A percentile compares a stretch with the other conserved stretches of the same genome.
Evolutionary conservation across 345 rosid genomes (phyloP).

Genomic region (Dipteronia dyeriana): DNA sequence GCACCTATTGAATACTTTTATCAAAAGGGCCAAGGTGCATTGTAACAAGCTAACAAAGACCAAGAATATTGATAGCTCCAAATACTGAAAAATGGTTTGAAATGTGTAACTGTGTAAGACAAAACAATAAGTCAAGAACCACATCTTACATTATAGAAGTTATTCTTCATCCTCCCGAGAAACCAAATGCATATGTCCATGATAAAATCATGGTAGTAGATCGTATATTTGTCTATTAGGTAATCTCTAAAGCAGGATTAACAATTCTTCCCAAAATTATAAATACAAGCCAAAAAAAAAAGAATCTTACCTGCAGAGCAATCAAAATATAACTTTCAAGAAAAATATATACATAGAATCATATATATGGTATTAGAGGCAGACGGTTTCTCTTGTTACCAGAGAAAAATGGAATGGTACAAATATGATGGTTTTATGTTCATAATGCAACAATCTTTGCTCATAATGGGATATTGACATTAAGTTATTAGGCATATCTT

Average conservation of each 20-base stretch:
- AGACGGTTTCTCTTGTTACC: neutral
- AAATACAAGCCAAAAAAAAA: neutral
- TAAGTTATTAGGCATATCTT: neutral
- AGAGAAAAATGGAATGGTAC: neutral
- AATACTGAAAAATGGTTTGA: neutral
- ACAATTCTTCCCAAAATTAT: neutral
- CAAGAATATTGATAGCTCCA: neutral
- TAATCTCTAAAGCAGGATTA: neutral
- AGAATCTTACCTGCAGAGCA: neutral
- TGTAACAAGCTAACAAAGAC: neutral
- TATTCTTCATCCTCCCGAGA: neutral
- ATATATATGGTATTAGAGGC: neutral
- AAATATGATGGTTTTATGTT: neutral
- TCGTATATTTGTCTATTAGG: neutral
- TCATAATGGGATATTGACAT: neutral
- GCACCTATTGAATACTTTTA: neutral
- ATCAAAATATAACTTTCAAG: neutral
- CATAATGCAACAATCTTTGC: neutral
- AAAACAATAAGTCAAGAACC: neutral
- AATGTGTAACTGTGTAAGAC: neutral
- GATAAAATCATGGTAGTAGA: neutral
- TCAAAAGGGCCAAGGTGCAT: neutral
- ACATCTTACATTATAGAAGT: neutral
- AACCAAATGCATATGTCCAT: neutral
- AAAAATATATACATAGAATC: neutral